Evolutionary conservation across 2,329 filamentous ascomycete genomes (phyloP).

Genomic region (Orbilia oligospora): DNA sequence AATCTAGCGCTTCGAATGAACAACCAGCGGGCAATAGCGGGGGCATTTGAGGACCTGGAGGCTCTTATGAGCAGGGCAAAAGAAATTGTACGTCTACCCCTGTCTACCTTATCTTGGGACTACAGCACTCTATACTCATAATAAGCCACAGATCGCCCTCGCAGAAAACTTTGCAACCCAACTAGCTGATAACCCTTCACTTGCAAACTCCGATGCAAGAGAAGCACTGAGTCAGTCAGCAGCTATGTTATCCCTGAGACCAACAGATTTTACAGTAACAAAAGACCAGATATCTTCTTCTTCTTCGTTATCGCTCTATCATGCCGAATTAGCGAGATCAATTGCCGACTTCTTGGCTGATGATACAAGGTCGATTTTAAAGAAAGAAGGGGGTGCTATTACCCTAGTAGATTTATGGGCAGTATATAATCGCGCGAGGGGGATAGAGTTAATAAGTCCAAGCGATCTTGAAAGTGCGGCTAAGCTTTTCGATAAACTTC

Average conservation of each 20-base stretch:
- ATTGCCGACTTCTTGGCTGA: constrained; percentile 91
- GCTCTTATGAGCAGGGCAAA: constrained; percentile 98
- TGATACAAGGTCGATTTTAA: constrained; percentile 82
- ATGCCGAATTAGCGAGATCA: constrained; percentile 87
- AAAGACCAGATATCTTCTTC: constrained; percentile 63
- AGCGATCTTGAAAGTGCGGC: constrained; percentile 92
- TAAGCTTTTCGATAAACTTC: constrained; percentile 86
- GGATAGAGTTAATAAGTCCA: constrained; percentile 93
- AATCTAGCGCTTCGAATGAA: constrained; percentile 88
- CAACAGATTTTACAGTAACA: constrained; percentile 60
- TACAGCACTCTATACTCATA: background rate
- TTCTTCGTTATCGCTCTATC: constrained; percentile 76
- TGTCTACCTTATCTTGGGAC: background rate
- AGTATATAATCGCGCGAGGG: constrained; percentile 91
- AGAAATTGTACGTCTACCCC: constrained; percentile 77
- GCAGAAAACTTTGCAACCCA: constrained; percentile 57
- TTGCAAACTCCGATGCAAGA: constrained; percentile 77
- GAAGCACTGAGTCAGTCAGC: constrained; percentile 84
- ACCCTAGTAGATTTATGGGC: constrained; percentile 93
- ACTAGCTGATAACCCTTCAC: constrained; percentile 55
- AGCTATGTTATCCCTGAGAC: constrained; percentile 74
- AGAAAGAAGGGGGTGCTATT: constrained; percentile 86
- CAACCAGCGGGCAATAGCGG: constrained; percentile 92
- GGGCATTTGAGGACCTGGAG: constrained; percentile 94
- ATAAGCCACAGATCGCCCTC: constrained; percentile 41